Percentiles rank a stretch among this genome's conserved stretches.
phyloP scores from a whole-genome alignment of 2,329 filamentous ascomycete genomes.

The Hirsutella thompsonii region DNA sequence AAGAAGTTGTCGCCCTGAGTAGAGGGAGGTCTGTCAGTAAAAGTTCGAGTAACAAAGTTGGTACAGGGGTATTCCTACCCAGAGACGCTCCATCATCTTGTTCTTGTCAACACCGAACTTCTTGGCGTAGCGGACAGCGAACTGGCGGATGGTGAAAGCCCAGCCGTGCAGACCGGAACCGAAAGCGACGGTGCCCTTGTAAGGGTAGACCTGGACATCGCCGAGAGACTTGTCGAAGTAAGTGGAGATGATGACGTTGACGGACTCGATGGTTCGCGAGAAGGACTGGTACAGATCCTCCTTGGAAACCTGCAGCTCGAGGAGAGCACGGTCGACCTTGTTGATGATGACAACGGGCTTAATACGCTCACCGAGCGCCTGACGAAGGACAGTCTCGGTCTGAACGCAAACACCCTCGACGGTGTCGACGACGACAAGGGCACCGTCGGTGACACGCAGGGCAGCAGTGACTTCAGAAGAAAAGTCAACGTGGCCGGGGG shows the following conservation, averaged over 20 bases:
- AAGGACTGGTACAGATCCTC: slow-evolving; percentile 99
- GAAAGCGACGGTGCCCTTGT: slow-evolving; percentile 96
- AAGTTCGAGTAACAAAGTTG: too few relatives aligned
- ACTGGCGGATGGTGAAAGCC: slow-evolving; percentile 98
- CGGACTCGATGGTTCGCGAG: slow-evolving; percentile 97
- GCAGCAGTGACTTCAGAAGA: slow-evolving; percentile 98
- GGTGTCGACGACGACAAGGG: slow-evolving; percentile 98
- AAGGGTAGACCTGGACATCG: slow-evolving; percentile 97
- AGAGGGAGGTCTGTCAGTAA: too few relatives aligned
- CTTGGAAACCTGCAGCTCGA: slow-evolving; percentile 97
- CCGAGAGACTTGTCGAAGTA: slow-evolving; percentile 95
- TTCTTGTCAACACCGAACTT: slow-evolving; percentile 99
- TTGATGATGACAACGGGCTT: slow-evolving; percentile 99
- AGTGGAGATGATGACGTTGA: slow-evolving; percentile 99
- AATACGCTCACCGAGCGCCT: slow-evolving; percentile 99
- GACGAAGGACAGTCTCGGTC: slow-evolving; percentile 98
- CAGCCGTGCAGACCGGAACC: slow-evolving; percentile 99
- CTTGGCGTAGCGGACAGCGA: slow-evolving; percentile 92
- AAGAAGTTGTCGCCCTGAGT: slow-evolving; percentile 90
- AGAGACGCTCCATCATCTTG: slow-evolving; percentile 99
- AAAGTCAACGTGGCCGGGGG: slow-evolving; percentile 99
- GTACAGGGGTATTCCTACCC: too few relatives aligned
- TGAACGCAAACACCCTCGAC: slow-evolving; percentile 99
- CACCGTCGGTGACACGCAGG: slow-evolving; percentile 99
- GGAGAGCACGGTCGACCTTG: slow-evolving; percentile 99